Evolutionary conservation across 371 early-diverging fungal species (phyloP).

Genomic region (Phascolomyces articulosus): DNA sequence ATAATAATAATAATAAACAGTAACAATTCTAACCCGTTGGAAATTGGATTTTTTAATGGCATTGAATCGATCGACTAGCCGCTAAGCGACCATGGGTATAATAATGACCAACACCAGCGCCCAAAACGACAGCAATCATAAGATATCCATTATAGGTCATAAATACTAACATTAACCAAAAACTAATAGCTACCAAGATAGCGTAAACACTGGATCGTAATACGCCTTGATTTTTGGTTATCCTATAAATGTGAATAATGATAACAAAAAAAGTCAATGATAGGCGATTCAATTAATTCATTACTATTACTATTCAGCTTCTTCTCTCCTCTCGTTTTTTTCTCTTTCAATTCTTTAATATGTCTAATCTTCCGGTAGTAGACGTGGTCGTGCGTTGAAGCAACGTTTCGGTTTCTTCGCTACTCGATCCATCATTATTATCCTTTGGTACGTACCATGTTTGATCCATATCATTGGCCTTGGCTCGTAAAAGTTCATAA

Average conservation of each 20-base stretch:
- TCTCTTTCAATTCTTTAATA: neutral
- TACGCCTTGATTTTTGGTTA: slow-evolving; percentile 47
- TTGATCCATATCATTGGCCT: slow-evolving; percentile 55
- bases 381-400: neutral
- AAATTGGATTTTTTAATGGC: slow-evolving; percentile 30
- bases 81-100: slow-evolving; percentile 46
- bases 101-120: slow-evolving; percentile 77
- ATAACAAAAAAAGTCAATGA: no score
- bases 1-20: no score
- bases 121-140: slow-evolving; percentile 69
- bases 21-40: neutral
- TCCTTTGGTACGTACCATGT: slow-evolving; percentile 21
- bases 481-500: slow-evolving; percentile 64
- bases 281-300: no score
- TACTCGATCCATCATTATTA: neutral
- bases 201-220: slow-evolving; percentile 67
- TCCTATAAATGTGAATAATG: slow-evolving; percentile 13
- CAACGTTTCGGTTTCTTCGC: neutral
- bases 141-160: slow-evolving; percentile 88
- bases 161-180: slow-evolving; percentile 84
- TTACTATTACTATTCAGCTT: no score
- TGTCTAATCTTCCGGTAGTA: neutral
- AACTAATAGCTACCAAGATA: slow-evolving; percentile 69
- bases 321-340: no score
- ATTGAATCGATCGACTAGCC: slow-evolving; percentile 40